These are phyloP conservation scores for Globisporangium mamillatum DNA, from an alignment of 352 stramenopile species.

Conservation along the genomic window DNA sequence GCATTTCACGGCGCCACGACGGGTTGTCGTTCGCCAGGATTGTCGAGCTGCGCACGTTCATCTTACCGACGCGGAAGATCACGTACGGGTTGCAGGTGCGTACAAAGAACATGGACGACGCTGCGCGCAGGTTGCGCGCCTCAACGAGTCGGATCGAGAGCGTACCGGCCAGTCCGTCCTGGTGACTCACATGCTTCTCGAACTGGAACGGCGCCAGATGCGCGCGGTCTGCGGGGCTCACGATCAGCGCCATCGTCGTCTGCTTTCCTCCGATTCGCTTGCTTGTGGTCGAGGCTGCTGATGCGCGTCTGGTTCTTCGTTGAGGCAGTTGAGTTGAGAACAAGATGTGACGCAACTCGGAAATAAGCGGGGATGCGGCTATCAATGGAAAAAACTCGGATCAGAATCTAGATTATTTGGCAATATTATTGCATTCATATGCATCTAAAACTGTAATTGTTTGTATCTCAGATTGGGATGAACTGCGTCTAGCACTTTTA, in stretches of 20 bases:
- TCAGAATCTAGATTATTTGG: not conserved
- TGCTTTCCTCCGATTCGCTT: not conserved
- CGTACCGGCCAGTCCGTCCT: slow-evolving; percentile 68
- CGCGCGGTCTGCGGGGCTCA: slow-evolving; percentile 27
- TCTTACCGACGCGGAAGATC: slow-evolving; percentile 78
- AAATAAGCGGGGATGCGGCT: not conserved
- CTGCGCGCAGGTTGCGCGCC: slow-evolving; percentile 64
- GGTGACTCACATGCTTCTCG: slow-evolving; percentile 76
- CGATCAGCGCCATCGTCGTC: slow-evolving; percentile 30
- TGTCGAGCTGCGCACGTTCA: slow-evolving; percentile 62
- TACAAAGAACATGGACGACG: slow-evolving; percentile 79
- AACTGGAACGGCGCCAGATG: slow-evolving; percentile 63
- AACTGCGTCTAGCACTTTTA: not conserved
- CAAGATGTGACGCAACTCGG: not conserved
- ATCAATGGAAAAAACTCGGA: not conserved
- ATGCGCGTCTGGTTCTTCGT: slow-evolving; percentile 5
- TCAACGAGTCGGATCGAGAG: slow-evolving; percentile 72
- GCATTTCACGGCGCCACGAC: slow-evolving; percentile 67
- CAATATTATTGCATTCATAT: not conserved
- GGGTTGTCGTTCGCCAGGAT: slow-evolving; percentile 73
- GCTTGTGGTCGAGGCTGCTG: not conserved
- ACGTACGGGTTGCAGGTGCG: slow-evolving; percentile 83
- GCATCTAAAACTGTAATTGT: not conserved
- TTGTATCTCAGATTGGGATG: not conserved
- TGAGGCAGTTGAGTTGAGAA: slow-evolving; percentile 1